Conservation (phyloP, 495 filamentous ascomycete genomes). For the Hypomontagnella submonticulosa region DNA sequence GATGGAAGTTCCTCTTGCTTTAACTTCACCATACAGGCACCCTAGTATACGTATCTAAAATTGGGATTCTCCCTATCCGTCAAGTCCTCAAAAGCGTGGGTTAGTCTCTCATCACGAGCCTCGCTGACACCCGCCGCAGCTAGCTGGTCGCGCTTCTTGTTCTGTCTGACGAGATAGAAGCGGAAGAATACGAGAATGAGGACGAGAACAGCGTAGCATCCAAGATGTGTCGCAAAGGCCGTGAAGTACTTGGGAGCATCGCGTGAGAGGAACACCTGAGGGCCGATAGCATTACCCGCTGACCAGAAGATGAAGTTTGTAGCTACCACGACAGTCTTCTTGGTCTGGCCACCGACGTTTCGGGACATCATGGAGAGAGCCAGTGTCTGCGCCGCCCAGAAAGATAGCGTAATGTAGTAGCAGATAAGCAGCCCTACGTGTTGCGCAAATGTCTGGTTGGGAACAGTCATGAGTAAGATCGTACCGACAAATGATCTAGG, state of each 20-base stretch:
- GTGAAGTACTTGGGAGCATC: slow-evolving; percentile 64
- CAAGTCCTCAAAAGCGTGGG: slow-evolving; percentile 67
- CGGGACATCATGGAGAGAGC: slow-evolving; percentile 62
- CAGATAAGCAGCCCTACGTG: slow-evolving; percentile 65
- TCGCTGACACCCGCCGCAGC: slow-evolving; percentile 55
- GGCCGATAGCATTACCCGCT: slow-evolving; percentile 62
- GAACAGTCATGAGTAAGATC: slow-evolving; percentile 65
- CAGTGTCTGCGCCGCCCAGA: slow-evolving; percentile 68
- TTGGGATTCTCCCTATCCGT: slow-evolving; percentile 68
- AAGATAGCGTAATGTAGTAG: slow-evolving; percentile 67
- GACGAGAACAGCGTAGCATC: slow-evolving; percentile 62
- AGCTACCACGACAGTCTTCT: slow-evolving; percentile 61
- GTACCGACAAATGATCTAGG: slow-evolving; percentile 65
- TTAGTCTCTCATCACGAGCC: slow-evolving; percentile 53
- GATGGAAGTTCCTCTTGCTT: neutral
- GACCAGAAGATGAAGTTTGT: slow-evolving; percentile 63
- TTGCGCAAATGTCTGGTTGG: slow-evolving; percentile 54
- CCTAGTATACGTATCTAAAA: slow-evolving; percentile 63
- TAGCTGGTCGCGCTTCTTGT: slow-evolving; percentile 59
- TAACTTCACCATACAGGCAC: neutral
- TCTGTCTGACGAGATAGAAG: slow-evolving; percentile 58
- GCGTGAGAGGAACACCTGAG: slow-evolving; percentile 64
- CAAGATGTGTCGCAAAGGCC: slow-evolving; percentile 66
- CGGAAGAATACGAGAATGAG: slow-evolving; percentile 59
- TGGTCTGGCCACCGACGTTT: slow-evolving; percentile 67